A percentile compares a stretch with the other conserved stretches of the same genome.
phyloP scores from a whole-genome alignment of 1,284 basidiomycete genomes.

The Malassezia caprae region DNA sequence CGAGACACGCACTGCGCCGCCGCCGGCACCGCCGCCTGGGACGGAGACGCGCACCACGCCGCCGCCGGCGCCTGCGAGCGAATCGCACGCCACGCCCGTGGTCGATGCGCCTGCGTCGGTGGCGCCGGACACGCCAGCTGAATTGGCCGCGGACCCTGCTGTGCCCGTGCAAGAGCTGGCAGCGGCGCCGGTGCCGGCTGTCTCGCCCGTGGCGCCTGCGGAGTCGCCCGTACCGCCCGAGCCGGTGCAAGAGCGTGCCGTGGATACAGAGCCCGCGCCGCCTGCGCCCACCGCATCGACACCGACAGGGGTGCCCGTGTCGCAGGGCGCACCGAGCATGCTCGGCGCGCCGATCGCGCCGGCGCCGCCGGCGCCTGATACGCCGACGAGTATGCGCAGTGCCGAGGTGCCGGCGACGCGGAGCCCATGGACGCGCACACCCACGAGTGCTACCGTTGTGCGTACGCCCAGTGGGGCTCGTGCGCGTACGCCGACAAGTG shows the following conservation, averaged over 20 bases:
- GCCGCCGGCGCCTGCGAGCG: background rate
- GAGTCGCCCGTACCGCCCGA: background rate
- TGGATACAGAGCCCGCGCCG: slow-evolving; percentile 1
- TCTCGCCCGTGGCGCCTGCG: background rate
- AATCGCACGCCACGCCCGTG: background rate
- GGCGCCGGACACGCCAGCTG: slow-evolving; percentile 3
- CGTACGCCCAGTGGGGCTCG: background rate
- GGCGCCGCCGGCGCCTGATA: background rate
- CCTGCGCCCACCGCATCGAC: background rate
- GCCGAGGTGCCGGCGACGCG: background rate
- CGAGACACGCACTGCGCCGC: background rate
- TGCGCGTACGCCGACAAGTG: background rate
- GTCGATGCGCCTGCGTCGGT: background rate
- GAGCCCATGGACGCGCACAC: background rate
- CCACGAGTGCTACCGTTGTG: background rate
- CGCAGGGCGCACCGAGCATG: background rate
- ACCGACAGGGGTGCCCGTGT: background rate
- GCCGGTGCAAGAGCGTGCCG: background rate
- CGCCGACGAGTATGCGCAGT: background rate
- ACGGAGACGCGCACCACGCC: background rate
- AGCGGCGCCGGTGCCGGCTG: background rate
- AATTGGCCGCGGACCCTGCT: slow-evolving; percentile 16
- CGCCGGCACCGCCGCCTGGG: background rate
- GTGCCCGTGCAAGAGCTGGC: slow-evolving; percentile 9
- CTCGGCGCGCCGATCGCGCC: background rate